Conservation (phyloP, 2,329 filamentous ascomycete genomes). For the Xylariaceae sp. region DNA sequence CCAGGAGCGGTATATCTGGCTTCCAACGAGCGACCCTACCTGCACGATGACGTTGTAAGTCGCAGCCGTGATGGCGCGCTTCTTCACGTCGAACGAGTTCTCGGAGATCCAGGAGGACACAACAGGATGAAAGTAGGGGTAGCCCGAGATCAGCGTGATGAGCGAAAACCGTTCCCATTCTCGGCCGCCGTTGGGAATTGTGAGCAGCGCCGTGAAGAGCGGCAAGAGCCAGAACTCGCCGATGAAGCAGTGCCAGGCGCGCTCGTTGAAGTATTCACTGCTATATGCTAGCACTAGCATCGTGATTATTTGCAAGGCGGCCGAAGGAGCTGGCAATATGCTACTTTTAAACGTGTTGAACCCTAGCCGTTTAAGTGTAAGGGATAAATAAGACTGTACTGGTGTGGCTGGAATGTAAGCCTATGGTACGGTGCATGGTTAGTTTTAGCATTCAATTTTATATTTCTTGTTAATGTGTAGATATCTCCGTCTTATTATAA, state of each 20-base stretch:
- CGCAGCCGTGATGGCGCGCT: slow-evolving; percentile 53
- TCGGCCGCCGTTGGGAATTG: slow-evolving; percentile 44
- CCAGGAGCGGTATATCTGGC: slow-evolving; percentile 56
- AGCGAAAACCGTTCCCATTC: slow-evolving; percentile 51
- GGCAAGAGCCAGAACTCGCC: slow-evolving; percentile 59
- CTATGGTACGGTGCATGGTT: slow-evolving; percentile 27
- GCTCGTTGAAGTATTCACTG: slow-evolving; percentile 46
- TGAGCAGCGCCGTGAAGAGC: slow-evolving; percentile 52
- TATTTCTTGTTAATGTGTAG: too few relatives aligned
- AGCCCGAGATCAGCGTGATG: slow-evolving; percentile 50
- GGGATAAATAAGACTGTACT: slow-evolving; percentile 61
- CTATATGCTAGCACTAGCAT: slow-evolving; percentile 32
- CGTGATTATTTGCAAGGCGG: slow-evolving; percentile 53
- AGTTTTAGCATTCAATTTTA: background rate
- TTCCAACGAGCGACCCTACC: slow-evolving; percentile 49
- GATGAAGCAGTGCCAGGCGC: slow-evolving; percentile 51
- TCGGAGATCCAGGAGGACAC: slow-evolving; percentile 54
- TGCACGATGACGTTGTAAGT: slow-evolving; percentile 58
- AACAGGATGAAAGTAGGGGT: slow-evolving; percentile 57
- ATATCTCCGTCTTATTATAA: too few relatives aligned
- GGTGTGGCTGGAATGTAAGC: slow-evolving; percentile 59
- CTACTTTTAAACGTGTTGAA: slow-evolving; percentile 68
- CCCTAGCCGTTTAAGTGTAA: slow-evolving; percentile 61
- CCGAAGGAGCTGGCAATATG: slow-evolving; percentile 65
- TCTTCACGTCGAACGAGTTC: slow-evolving; percentile 56